Base-by-base conservation (phyloP, 129 eudicot genomes). In the Arctium minus region DNA sequence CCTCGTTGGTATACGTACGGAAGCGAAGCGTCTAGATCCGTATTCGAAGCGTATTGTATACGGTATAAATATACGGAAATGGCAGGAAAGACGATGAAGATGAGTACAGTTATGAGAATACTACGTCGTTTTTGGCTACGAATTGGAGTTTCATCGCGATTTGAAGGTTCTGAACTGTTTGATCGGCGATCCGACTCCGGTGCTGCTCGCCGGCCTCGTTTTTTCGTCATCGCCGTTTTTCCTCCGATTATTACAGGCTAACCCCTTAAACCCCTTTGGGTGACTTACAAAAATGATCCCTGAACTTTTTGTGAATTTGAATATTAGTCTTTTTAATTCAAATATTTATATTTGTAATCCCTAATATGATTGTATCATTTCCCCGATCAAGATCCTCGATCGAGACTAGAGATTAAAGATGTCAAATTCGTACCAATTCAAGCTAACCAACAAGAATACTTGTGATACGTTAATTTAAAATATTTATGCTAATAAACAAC, bases 31-130 rank as follows among this genome's bases (percentile, higher is more conserved):
- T 77, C 44, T 18, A 67, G 69, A 36, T 67, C 83, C 44, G 86
- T 3, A 33, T 30, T 64, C 39, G 86, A 46, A 83, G 70, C 67
- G 86, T 72, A 67, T 39, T 77, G 1, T 30, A 2, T 78, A 42
- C 86, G 85, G 87, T 92, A 92, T 9, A 87, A n/a, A 31, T 89
- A 35, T n/a, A 83, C 31, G 18, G 90, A 92, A 89, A 94, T 80
- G 32, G 81, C 85, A 18, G 90, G 81, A 77, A 79, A 40, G 38
- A 86, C 77, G 76, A 92, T 50, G 82, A 90, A 78, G 86, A 90
- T 37, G 31, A 90, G 22, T 10, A 89, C 0, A 18, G 71, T 17
- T 8, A 36, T 2, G 64, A 48, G 22, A 48, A 81, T 31, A 27
- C 31, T 33, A 33, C 62, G 72, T 60, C 33, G 71, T 72, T 74